phyloP scores from a whole-genome alignment of 2,329 filamentous ascomycete genomes.

The Cytospora schulzeri region DNA sequence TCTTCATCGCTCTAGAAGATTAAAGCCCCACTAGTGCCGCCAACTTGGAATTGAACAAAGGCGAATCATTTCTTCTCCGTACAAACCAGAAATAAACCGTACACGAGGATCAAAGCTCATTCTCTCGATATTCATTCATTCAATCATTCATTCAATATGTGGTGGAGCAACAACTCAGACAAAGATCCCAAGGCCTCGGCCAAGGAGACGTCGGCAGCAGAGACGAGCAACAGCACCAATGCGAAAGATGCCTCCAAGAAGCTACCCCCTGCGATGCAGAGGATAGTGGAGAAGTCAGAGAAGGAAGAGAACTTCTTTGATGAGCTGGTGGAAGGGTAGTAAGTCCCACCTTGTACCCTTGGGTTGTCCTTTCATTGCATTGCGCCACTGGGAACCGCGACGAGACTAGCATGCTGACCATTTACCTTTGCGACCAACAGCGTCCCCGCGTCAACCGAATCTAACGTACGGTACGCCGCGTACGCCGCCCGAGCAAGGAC shows the following conservation, averaged over 20 bases:
- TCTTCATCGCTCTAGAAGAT: background rate
- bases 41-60: too few species aligned
- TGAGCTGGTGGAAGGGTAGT: slow-evolving; percentile 78
- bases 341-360: slow-evolving; percentile 40
- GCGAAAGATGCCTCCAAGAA: slow-evolving; percentile 44
- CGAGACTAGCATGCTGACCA: slow-evolving; percentile 10
- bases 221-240: slow-evolving; percentile 21
- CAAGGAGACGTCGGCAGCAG: slow-evolving; percentile 28
- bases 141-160: slow-evolving; percentile 39
- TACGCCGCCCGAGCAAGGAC: slow-evolving; percentile 86
- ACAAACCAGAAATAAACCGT: background rate
- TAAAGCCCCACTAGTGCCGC: background rate
- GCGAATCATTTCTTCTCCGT: background rate
- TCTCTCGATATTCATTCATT: slow-evolving; percentile 16
- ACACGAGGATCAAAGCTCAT: background rate
- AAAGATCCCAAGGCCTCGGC: slow-evolving; percentile 33
- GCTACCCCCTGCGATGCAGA: slow-evolving; percentile 58
- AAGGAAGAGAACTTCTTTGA: slow-evolving; percentile 75
- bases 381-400: background rate
- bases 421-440: slow-evolving; percentile 44
- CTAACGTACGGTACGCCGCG: slow-evolving; percentile 84
- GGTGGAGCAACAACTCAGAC: slow-evolving; percentile 42
- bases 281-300: slow-evolving; percentile 59
- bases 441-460: slow-evolving; percentile 78
- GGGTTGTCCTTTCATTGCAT: background rate